Percentiles rank a stretch among this genome's conserved stretches.
These are phyloP conservation scores for Alternaria triticimaculans DNA, from an alignment of 2,329 filamentous ascomycete species.

Conservation along the genomic window DNA sequence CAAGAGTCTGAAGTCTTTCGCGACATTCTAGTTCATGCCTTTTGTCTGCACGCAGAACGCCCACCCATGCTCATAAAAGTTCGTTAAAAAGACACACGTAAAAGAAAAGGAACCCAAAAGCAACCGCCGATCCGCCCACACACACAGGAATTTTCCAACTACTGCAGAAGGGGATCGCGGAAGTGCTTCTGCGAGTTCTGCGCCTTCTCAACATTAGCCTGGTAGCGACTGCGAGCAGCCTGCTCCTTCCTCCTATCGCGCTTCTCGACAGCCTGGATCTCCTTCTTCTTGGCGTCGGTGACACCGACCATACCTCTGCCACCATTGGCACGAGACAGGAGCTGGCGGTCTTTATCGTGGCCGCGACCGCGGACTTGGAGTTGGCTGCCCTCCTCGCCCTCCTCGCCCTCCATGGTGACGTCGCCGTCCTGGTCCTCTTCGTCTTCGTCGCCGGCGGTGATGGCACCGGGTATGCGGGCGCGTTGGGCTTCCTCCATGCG, in stretches of 20 bases:
- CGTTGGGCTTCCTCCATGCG: constrained; percentile 67
- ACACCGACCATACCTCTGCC: constrained; percentile 79
- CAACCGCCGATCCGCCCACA: neutral
- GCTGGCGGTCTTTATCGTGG: constrained; percentile 39
- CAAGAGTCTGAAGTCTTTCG: no score
- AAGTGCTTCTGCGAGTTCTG: constrained; percentile 81
- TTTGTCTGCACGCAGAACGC: neutral
- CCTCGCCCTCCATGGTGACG: constrained; percentile 37
- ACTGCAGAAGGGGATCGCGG: constrained; percentile 65
- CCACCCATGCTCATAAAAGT: neutral
- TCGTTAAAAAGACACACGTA: neutral
- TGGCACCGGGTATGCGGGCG: constrained; percentile 48
- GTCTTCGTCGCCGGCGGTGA: constrained; percentile 60
- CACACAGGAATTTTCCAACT: neutral
- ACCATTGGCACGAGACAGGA: constrained; percentile 72
- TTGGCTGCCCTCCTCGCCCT: constrained; percentile 23
- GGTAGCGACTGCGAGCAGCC: constrained; percentile 63
- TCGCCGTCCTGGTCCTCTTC: constrained; percentile 54
- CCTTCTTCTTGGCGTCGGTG: constrained; percentile 74
- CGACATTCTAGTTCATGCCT: neutral
- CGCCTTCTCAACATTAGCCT: constrained; percentile 74
- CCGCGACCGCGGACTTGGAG: constrained; percentile 31
- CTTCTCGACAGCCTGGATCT: constrained; percentile 71
- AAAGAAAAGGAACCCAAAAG: neutral
- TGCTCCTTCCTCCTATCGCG: constrained; percentile 71